Evolutionary conservation across 177 flowering plant species (phyloP).

Genomic region (Vitis hybrid): DNA sequence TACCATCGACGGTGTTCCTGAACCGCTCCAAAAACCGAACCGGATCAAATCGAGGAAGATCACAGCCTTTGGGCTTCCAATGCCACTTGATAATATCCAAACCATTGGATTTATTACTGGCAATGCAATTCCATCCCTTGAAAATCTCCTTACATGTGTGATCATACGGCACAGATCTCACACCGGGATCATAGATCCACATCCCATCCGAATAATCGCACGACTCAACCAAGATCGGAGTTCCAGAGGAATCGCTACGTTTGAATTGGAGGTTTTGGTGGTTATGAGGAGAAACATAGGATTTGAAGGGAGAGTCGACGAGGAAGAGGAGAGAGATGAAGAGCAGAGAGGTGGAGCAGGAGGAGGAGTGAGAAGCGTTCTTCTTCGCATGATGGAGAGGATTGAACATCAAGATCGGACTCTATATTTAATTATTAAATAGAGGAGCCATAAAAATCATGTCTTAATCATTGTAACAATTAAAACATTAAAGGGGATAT

Average conservation of each 20-base stretch:
- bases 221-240: neutral
- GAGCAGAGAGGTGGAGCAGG: slow-evolving; percentile 46
- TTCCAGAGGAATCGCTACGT: neutral
- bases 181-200: slow-evolving; percentile 69
- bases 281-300: slow-evolving; percentile 12
- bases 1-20: slow-evolving; percentile 74
- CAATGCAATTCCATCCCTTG: slow-evolving; percentile 94
- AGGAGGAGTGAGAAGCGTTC: slow-evolving; percentile 5
- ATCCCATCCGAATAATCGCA: slow-evolving; percentile 70
- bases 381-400: slow-evolving; percentile 12
- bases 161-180: slow-evolving; percentile 49
- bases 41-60: slow-evolving; percentile 76
- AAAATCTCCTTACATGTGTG: slow-evolving; percentile 87
- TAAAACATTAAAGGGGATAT: no score
- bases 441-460: no score
- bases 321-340: slow-evolving; percentile 38
- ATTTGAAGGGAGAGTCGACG: slow-evolving; percentile 42
- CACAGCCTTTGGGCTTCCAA: slow-evolving; percentile 72
- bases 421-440: no score
- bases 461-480: no score
- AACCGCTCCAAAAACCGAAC: slow-evolving; percentile 51
- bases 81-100: slow-evolving; percentile 62
- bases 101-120: slow-evolving; percentile 62
- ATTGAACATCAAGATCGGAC: no score
- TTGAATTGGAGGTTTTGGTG: neutral